Base-by-base conservation (phyloP, 2,329 filamentous ascomycete species). In the Microsporum ferrugineum region DNA sequence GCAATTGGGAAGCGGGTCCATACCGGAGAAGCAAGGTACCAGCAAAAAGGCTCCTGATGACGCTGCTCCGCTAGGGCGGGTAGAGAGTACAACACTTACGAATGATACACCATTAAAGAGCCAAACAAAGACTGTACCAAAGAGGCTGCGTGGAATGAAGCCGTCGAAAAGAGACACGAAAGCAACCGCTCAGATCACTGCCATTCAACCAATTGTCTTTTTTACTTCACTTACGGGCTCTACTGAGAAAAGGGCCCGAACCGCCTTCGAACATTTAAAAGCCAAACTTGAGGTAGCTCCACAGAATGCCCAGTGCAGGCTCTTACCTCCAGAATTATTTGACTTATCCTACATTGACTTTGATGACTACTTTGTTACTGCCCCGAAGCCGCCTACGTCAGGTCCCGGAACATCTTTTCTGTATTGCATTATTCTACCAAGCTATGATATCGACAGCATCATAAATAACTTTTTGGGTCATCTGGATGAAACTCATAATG, bases 361-460 rank as follows among this genome's bases (percentile, higher is more conserved):
- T 68, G 92, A 99, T 68, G 91, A 96, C 70, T 96, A 88, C 74
- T 97, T 97, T 70, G 84, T 95, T 62, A 82, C 81, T 1, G 83
- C 85, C 0, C 90, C 91, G 0, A 88, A 88, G 70, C 70, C 77
- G 31, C 71, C 77, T 1, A 73, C 79, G n/a, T 74, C 73, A 12
- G 68, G 70, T 4, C 71, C 71, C 27, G 75, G 76, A 23, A 76
- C 81, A 2, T 84, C 86, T 63, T 83, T 86, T 67, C 86, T 96
- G 67, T 99, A 97, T 74, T 79, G 95, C 43, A 80, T 97, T 60
- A 76, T 97, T 41, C 75, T 96, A 2, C 94, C 92, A 0, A 91
- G 88, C 65, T 97, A 96, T 78, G 95, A 97, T 70, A 96, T 96
- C 69, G 92, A 96, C 69, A 92, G 89, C 5, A 88, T 95, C 66